Base-by-base conservation (phyloP, 768 basidiomycete genomes). In the Xerocomus brunneocitrinus region DNA sequence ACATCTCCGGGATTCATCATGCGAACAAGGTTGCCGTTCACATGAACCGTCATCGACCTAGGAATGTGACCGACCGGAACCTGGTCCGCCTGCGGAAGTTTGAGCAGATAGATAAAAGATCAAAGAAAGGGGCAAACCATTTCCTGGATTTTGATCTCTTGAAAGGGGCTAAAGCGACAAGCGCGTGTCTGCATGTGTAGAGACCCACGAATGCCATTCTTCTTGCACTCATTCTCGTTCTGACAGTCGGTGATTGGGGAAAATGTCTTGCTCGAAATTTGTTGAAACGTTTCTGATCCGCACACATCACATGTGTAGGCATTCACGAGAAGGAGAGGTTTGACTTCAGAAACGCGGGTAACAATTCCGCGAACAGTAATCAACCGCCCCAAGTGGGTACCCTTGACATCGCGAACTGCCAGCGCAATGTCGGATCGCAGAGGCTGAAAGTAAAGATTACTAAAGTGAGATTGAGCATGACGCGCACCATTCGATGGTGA, bases 21-120 rank as follows among this genome's bases (percentile, higher is more conserved):
- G 31, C 97, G 88, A 8, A 93, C 95, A 34, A 97, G 79, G 55
- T 79, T 86, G 24, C 97, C 97, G 58, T 91, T 85, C 32, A 98
- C 78, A 66, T 99, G 94, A n/a, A 97, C 71, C 0, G 94, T 94
- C 97, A 98, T 98, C 3, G 95, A 94, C 36, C 97, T 87, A 24
- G 97, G 97, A 53, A 99, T 99, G 68, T 99, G 97, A 4, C 97
- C 97, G 44, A 99, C 95, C 24, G 97, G 97, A 1, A 99, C 97
- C 85, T 99, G 97, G 65, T 98, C 95, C 25, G 95, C 90, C 93
- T 93, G 61, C 0, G 38, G 53, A 38, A 47, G 4, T 40, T 48
- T 64, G 34, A 64, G 55, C 46, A 44, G 19, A 55, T 28, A n/a
- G 14, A 9, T n/a, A 25, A 16, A 44, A 5, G 5, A 40, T 16